Base-by-base conservation (phyloP, 2,329 filamentous ascomycete genomes). In the Elsinoe batatas region DNA sequence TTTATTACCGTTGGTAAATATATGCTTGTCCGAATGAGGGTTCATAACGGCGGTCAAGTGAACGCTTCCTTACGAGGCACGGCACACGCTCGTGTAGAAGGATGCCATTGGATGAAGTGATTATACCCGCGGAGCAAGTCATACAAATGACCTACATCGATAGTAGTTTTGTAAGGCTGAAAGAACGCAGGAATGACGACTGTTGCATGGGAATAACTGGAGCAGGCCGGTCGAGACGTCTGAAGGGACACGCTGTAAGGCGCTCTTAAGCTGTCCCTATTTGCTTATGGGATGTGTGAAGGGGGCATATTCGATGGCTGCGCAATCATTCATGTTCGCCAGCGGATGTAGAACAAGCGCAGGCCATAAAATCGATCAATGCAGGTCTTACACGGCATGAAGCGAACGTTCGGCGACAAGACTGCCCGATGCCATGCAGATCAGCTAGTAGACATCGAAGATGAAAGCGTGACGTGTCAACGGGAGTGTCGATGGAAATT, bases 21-120 rank as follows among this genome's bases (percentile, higher is more conserved):
- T 51, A 38, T 51, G 47, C 35, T 51, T 51, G 47, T 38, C 47
- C 47, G 3, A 38, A 51, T 37, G 47, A 38, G 32, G 47, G 47
- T 51, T 51, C 26, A 15, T 13, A 38, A 38, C 47, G 47, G 47
- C 18, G 11, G 33, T 10, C n/a, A 11, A 18, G 12, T 22, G 47
- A 51, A 51, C 47, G 47, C 10, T 37, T 15, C 17, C 33, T 51
- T n/a, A 38, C 47, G 35, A n/a, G 30, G 32, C 32, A 38, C 13
- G 47, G 32, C 12, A 51, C 18, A 15, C 20, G 42, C 17, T 35
- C 20, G 17, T 35, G 30, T 17, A 33, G 10, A 15, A 12, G 18
- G 18, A 26, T 44, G 18, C 10, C 17, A 30, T 44, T 22, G 40
- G 40, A 26, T 22, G 26, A 3, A 12, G 10, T 17, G 12, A 18